A percentile compares a stretch with the other conserved stretches of the same genome.
Evolutionary conservation across 1,284 basidiomycete species (phyloP).

Genomic region (Ustilago nuda): DNA sequence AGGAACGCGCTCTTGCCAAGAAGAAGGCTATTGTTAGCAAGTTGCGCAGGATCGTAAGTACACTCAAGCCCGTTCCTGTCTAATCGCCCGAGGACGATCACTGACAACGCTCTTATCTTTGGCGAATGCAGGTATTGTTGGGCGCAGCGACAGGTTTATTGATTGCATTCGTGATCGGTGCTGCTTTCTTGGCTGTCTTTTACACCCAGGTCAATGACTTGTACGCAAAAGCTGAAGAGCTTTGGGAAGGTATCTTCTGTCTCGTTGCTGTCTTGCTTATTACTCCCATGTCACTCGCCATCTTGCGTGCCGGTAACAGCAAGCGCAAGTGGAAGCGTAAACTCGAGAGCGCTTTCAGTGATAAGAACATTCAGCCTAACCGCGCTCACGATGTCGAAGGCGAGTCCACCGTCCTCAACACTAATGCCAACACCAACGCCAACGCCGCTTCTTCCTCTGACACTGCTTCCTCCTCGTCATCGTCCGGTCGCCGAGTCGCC

Average conservation of each 20-base stretch:
- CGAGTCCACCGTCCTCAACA: slow-evolving; percentile 23
- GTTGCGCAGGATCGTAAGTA: slow-evolving; percentile 58
- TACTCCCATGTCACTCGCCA: slow-evolving; percentile 66
- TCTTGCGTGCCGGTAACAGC: slow-evolving; percentile 62
- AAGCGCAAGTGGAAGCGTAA: slow-evolving; percentile 64
- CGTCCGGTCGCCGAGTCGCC: slow-evolving; percentile 5
- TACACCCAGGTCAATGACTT: slow-evolving; percentile 72
- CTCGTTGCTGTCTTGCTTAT: slow-evolving; percentile 65
- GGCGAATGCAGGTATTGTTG: slow-evolving; percentile 23
- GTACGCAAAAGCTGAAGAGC: slow-evolving; percentile 71
- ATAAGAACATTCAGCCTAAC: slow-evolving; percentile 22
- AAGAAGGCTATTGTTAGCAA: slow-evolving; percentile 46
- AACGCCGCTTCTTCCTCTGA: slow-evolving; percentile 1
- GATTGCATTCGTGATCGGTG: slow-evolving; percentile 63
- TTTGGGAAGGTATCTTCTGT: slow-evolving; percentile 68
- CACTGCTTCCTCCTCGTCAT: slow-evolving; percentile 17
- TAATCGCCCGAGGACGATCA: too few species aligned
- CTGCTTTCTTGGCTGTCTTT: slow-evolving; percentile 66
- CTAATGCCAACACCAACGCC: too few species aligned
- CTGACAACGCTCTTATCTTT: not conserved
- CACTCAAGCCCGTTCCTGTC: not conserved
- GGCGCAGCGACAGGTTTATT: slow-evolving; percentile 59
- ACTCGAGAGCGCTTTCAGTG: slow-evolving; percentile 56
- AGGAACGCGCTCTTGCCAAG: slow-evolving; percentile 18
- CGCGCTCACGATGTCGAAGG: slow-evolving; percentile 22